Base-by-base conservation (phyloP, 768 basidiomycete species). In the Podaxis sp. region DNA sequence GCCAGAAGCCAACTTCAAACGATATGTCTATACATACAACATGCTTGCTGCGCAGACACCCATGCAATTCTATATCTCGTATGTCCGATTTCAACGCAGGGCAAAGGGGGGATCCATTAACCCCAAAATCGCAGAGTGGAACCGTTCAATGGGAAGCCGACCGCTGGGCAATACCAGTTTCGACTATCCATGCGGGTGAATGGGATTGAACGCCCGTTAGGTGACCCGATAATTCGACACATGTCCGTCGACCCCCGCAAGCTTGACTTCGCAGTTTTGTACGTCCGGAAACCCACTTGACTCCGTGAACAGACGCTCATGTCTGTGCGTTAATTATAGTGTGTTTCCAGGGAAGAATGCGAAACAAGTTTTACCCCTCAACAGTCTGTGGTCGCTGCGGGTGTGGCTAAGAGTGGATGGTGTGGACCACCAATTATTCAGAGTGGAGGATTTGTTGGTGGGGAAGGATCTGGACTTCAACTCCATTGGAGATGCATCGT, bases 231-330 rank as follows among this genome's bases (percentile, higher is more conserved):
- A 15, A 73, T 75, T 33, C 73, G 85, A 63, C 78, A 70, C 41
- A 74, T 89, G 24, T 71, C 70, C 24, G 73, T 87, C 28, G 83
- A 88, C 65, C 87, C 87, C 3, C 76, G 82, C 41, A 72, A 65
- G 40, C 76, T 89, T 11, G 78, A 86, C 37, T 89, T 89, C 66
- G 76, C 80, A 28, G 84, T 88, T 20, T 89, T 89, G 88, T 89
- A 67, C 69, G 78, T 76, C 48, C 44, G n/a, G 17, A 17, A 20
- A 5, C 44, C 44, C 56, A 28, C 58, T 13, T 48, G 30, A 30
- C 8, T 13, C 11, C n/a, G 11, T 63, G 48, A 38, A 20, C 13
- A 17, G 44, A 17, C 28, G 38, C 58, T 56, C 48, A 60, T 48
- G 37, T 49, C 48, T 44, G 57, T 28, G 4, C 28, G 13, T 52